Percentiles rank a stretch among this genome's conserved stretches.
Conservation (phyloP, 2,329 filamentous ascomycete species). For the Trichoderma polysporum region DNA sequence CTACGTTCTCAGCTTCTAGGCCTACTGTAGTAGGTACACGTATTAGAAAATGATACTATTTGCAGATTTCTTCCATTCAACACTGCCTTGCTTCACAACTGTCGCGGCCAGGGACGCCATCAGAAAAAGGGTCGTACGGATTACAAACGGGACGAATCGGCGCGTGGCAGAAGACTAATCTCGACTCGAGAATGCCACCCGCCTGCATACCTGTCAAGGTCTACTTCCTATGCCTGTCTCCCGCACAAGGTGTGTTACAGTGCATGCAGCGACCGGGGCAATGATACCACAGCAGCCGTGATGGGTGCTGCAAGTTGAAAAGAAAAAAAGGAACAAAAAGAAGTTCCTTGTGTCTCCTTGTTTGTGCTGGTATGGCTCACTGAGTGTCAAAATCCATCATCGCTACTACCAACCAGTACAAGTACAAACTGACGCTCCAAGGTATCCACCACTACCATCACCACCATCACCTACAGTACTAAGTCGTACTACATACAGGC, state of each 20-base stretch:
- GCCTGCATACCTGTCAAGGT: neutral
- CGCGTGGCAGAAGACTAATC: neutral
- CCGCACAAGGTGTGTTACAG: conserved; percentile 11
- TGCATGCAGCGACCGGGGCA: conserved; percentile 9
- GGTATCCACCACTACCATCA: no score
- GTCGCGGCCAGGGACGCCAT: neutral
- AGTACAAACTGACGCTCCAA: neutral
- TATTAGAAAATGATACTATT: neutral
- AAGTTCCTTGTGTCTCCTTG: neutral
- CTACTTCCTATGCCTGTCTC: neutral
- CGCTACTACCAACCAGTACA: neutral
- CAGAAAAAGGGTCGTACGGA: neutral
- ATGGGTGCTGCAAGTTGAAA: neutral
- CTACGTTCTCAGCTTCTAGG: neutral
- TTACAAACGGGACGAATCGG: neutral
- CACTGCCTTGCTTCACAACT: neutral
- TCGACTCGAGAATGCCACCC: neutral
- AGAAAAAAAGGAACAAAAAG: neutral
- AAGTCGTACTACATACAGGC: neutral
- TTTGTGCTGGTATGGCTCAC: neutral
- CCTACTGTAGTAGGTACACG: no score
- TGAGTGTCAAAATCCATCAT: no score
- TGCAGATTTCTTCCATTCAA: neutral
- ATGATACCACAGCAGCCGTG: neutral
- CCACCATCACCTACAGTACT: no score